These are phyloP conservation scores for Colletotrichum filicis DNA, from an alignment of 2,329 filamentous ascomycete genomes.

Conservation along the genomic window DNA sequence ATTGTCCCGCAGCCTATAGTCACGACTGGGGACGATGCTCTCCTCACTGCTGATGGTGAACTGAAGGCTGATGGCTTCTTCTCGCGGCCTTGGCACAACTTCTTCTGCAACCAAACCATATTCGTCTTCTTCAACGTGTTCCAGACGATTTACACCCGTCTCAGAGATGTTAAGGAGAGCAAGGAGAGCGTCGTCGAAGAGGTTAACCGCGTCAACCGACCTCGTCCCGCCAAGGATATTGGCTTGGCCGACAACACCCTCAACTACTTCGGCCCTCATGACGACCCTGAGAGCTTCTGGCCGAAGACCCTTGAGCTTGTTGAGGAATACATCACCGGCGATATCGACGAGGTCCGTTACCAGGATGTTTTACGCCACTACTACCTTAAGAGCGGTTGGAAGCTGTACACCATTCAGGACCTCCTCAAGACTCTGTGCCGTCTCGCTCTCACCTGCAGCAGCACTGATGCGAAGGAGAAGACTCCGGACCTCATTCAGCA, in stretches of 20 bases:
- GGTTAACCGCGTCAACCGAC: conserved; percentile 76
- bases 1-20: conserved; percentile 67
- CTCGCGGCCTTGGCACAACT: conserved; percentile 82
- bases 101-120: conserved; percentile 91
- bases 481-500: conserved; percentile 89
- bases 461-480: conserved; percentile 90
- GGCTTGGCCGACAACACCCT: conserved; percentile 83
- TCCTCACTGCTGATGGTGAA: conserved; percentile 68
- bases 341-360: conserved; percentile 84
- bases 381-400: conserved; percentile 92
- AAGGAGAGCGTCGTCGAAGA: conserved; percentile 78
- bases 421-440: conserved; percentile 84
- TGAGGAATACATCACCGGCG: conserved; percentile 85
- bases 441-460: conserved; percentile 85
- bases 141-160: conserved; percentile 86
- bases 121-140: conserved; percentile 97
- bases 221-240: conserved; percentile 85
- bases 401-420: conserved; percentile 92
- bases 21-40: conserved; percentile 63
- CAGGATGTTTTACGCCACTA: conserved; percentile 93
- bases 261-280: conserved; percentile 78
- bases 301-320: conserved; percentile 85
- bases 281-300: conserved; percentile 79
- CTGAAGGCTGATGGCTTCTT: conserved; percentile 85
- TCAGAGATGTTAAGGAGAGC: conserved; percentile 85